phyloP scores from a whole-genome alignment of 805 yeast genomes.

The Metschnikowia shivogae region DNA sequence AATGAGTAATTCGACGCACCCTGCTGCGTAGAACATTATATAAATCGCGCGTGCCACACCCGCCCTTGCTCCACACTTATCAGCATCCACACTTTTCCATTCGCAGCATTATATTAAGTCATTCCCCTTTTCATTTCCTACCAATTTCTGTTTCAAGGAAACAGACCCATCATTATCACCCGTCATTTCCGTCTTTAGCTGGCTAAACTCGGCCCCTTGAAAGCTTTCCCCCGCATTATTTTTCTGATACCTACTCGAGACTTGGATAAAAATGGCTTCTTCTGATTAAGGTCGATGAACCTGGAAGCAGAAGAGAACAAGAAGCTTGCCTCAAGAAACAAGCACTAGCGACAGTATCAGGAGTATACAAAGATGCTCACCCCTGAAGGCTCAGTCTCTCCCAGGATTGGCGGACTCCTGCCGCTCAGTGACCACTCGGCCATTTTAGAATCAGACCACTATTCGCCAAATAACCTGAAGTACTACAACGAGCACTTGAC shows the following conservation, averaged over 20 bases:
- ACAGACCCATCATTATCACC: background rate
- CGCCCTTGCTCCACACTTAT: background rate
- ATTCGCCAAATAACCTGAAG: slow-evolving; percentile 35
- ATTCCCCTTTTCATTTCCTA: background rate
- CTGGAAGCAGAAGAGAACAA: slow-evolving; percentile 1
- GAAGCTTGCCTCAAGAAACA: background rate
- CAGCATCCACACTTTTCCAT: slow-evolving; percentile 2
- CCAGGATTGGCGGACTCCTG: slow-evolving; percentile 10
- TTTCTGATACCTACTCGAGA: background rate
- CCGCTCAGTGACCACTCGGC: slow-evolving; percentile 7
- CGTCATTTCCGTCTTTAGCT: slow-evolving; percentile 1
- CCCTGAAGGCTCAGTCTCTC: slow-evolving; percentile 13
- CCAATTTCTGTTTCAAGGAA: too few species aligned
- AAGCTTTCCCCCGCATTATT: background rate
- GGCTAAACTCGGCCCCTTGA: slow-evolving; percentile 3
- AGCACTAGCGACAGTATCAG: background rate
- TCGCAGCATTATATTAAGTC: background rate
- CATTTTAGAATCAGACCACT: slow-evolving; percentile 13
- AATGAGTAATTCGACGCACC: slow-evolving; percentile 6
- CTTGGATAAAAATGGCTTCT: slow-evolving; percentile 5
- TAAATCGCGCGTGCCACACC: slow-evolving; percentile 3
- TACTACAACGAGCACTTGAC: slow-evolving; percentile 38
- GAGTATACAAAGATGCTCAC: slow-evolving; percentile 10
- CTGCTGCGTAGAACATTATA: slow-evolving; percentile 4
- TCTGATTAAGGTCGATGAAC: slow-evolving; percentile 4